phyloP scores from a whole-genome alignment of 208 protist species.

The Tritrichomonas foetus region DNA sequence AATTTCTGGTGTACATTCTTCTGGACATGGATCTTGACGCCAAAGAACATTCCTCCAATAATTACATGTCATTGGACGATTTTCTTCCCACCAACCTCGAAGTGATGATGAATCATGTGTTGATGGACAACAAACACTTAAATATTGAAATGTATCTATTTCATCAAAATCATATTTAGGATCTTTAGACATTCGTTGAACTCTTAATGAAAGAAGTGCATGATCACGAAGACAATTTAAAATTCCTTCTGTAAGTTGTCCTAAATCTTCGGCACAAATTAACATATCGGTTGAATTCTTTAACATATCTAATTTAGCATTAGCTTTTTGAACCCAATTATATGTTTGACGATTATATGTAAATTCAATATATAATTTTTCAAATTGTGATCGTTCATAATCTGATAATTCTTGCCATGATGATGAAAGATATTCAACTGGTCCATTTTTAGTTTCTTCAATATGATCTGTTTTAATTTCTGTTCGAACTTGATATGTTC shows the following conservation, averaged over 20 bases:
- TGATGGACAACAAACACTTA: neutral
- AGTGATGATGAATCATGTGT: neutral
- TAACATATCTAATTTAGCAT: neutral
- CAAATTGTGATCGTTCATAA: neutral
- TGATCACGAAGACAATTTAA: neutral
- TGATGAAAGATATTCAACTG: neutral
- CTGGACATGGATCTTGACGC: neutral
- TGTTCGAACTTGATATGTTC: neutral
- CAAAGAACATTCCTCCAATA: neutral
- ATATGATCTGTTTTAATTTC: neutral
- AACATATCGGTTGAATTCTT: neutral
- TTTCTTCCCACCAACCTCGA: constrained; percentile 25
- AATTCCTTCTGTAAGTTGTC: neutral
- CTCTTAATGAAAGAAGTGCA: neutral
- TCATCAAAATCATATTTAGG: neutral
- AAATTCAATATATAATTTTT: neutral
- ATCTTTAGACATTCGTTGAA: constrained; percentile 30
- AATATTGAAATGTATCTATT: neutral
- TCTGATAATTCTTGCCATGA: constrained; percentile 5
- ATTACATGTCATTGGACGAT: neutral
- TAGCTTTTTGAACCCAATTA: neutral
- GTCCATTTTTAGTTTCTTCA: neutral
- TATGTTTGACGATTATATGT: neutral
- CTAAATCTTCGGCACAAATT: constrained; percentile 23
- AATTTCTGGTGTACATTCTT: neutral